These are phyloP conservation scores for Penicillium corylophilum DNA, from an alignment of 2,329 filamentous ascomycete genomes.

Conservation along the genomic window DNA sequence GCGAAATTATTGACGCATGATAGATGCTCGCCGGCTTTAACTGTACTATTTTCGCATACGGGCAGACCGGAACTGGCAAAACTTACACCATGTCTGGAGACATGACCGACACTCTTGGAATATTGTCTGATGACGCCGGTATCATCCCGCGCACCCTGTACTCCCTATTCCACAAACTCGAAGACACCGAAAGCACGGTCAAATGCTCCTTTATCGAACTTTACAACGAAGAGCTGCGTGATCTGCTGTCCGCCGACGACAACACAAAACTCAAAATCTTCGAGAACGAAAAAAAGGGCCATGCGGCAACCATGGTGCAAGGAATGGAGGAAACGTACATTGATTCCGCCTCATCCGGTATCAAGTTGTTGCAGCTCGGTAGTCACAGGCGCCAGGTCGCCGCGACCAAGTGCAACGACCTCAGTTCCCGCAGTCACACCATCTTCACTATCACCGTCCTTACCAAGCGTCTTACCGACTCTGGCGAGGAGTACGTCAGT, in stretches of 20 bases:
- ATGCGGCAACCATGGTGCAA: conserved; percentile 80
- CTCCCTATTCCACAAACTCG: conserved; percentile 80
- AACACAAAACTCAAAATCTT: conserved; percentile 88
- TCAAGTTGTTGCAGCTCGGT: conserved; percentile 82
- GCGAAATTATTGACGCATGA: conserved; percentile 6
- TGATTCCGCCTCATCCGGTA: conserved; percentile 77
- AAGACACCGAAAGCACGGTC: conserved; percentile 80
- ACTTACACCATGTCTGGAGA: conserved; percentile 99
- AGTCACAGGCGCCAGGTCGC: conserved; percentile 97
- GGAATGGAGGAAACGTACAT: conserved; percentile 98
- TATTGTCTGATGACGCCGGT: conserved; percentile 86
- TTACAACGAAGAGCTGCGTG: conserved; percentile 95
- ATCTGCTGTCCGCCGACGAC: conserved; percentile 81
- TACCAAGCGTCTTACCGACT: conserved; percentile 75
- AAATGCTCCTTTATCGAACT: conserved; percentile 98
- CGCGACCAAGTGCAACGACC: conserved; percentile 98
- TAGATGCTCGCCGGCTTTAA: conserved; percentile 94
- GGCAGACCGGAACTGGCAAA: conserved; percentile 96
- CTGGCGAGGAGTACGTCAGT: conserved; percentile 85
- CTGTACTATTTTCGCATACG: conserved; percentile 98
- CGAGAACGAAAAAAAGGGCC: conserved; percentile 82
- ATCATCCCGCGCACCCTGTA: conserved; percentile 93
- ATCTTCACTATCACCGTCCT: conserved; percentile 95
- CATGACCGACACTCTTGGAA: conserved; percentile 81
- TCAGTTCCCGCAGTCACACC: conserved; percentile 94